Percentiles rank a stretch among this genome's conserved stretches.
Evolutionary conservation across 257 asterid species (phyloP).

Genomic region (Striga asiatica): DNA sequence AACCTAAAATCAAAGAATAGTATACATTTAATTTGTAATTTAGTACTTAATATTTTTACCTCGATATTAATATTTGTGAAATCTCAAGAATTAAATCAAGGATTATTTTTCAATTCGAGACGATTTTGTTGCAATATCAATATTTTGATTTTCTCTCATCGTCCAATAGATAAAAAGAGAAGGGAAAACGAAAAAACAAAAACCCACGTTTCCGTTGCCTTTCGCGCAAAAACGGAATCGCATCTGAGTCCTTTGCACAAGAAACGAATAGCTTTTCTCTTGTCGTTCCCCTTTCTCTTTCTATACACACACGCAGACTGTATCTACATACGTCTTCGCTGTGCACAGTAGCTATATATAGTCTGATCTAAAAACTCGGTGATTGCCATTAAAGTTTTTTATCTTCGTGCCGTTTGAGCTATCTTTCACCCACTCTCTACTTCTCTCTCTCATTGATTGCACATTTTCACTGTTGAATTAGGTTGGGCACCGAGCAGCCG

Average conservation of each 20-base stretch:
- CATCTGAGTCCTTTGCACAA: slow-evolving; percentile 18
- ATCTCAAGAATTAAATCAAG: no score
- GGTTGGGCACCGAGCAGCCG: no score
- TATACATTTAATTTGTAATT: no score
- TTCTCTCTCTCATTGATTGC: slow-evolving; percentile 19
- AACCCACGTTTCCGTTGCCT: slow-evolving; percentile 22
- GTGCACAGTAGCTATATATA: not conserved
- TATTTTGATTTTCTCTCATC: no score
- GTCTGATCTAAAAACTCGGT: slow-evolving; percentile 14
- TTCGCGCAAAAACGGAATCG: slow-evolving; percentile 44
- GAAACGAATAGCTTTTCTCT: slow-evolving; percentile 29
- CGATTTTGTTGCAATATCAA: no score
- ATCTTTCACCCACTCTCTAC: slow-evolving; percentile 10
- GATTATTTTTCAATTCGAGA: no score
- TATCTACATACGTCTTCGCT: not conserved
- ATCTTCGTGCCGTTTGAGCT: slow-evolving; percentile 20
- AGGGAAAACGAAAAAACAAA: not conserved
- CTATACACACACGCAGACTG: slow-evolving; percentile 17
- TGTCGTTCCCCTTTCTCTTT: slow-evolving; percentile 25
- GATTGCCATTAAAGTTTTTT: slow-evolving; percentile 21
- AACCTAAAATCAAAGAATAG: no score
- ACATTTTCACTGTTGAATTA: no score
- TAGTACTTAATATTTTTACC: no score
- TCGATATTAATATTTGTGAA: no score
- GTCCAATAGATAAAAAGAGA: slow-evolving; percentile 7